Evolutionary conservation across 768 basidiomycete species (phyloP).

Genomic region (Hypholoma fasciculare): DNA sequence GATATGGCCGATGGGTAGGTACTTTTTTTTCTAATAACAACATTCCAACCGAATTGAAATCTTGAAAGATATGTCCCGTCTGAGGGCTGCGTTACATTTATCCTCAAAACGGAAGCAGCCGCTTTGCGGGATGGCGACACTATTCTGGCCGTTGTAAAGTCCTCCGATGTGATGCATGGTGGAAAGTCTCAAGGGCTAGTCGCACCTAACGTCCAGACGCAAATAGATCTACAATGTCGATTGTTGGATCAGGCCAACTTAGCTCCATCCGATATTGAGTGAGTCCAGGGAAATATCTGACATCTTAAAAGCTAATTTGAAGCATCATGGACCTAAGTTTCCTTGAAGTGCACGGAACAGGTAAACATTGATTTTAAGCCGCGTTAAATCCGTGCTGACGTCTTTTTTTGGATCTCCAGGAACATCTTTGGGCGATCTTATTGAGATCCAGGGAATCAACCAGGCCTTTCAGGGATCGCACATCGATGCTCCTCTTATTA

Average conservation of each 20-base stretch:
- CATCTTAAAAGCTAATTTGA: background rate
- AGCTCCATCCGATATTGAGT: constrained; percentile 27
- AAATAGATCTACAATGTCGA: constrained; percentile 22
- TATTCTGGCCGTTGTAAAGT: constrained; percentile 25
- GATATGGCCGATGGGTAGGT: constrained; percentile 32
- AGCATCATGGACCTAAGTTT: constrained; percentile 15
- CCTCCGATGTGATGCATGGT: constrained; percentile 27
- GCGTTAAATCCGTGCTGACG: background rate
- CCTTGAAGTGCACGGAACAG: constrained; percentile 32
- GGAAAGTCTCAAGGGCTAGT: constrained; percentile 31
- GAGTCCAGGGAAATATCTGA: background rate
- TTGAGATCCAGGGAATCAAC: constrained; percentile 32
- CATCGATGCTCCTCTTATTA: constrained; percentile 18
- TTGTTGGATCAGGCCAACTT: constrained; percentile 22
- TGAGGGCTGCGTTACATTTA: constrained; percentile 27
- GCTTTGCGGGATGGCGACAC: constrained; percentile 28
- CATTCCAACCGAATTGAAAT: background rate
- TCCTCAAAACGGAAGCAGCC: constrained; percentile 28
- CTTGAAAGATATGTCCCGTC: constrained; percentile 28
- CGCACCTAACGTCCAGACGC: constrained; percentile 24
- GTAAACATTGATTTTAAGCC: constrained; percentile 5
- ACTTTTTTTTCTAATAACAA: background rate
- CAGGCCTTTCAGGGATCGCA: constrained; percentile 24
- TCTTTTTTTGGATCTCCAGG: constrained; percentile 11
- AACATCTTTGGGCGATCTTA: constrained; percentile 30